phyloP scores from a whole-genome alignment of 2,329 filamentous ascomycete species.

The Clonostachys rhizophaga region DNA sequence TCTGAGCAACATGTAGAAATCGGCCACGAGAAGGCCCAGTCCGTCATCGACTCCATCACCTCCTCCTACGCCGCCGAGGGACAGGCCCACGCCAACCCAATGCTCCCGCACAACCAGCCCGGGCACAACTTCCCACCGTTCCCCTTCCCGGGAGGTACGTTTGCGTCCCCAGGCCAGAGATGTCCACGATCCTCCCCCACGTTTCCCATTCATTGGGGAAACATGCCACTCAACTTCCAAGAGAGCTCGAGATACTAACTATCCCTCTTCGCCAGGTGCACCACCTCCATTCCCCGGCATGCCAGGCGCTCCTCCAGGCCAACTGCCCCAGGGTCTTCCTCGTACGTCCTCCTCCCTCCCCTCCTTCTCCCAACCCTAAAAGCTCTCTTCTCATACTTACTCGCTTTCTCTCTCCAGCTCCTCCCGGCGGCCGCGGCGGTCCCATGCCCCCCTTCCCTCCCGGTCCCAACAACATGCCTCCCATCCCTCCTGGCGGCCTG shows the following conservation, averaged over 20 bases:
- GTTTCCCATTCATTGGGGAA: no score
- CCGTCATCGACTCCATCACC: conserved; percentile 96
- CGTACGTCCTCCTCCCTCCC: conserved; percentile 44
- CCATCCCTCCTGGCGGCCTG: conserved; percentile 11
- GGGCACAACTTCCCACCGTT: conserved; percentile 45
- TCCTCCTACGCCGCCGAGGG: conserved; percentile 93
- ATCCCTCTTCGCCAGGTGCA: conserved; percentile 21
- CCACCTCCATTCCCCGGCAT: conserved; percentile 57
- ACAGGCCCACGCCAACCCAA: conserved; percentile 79
- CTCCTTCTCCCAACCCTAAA: conserved; percentile 20
- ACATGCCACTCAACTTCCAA: no score
- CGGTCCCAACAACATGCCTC: conserved; percentile 6
- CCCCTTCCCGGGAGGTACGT: conserved; percentile 52
- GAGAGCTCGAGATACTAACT: no score
- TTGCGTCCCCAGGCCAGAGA: no score
- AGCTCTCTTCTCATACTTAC: conserved; percentile 36
- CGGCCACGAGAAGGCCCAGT: conserved; percentile 96
- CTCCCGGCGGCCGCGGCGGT: not conserved
- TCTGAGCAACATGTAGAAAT: conserved; percentile 39
- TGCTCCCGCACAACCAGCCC: conserved; percentile 68
- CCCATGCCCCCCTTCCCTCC: conserved; percentile 9
- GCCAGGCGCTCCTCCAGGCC: conserved; percentile 32
- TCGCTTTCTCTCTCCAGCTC: conserved; percentile 28
- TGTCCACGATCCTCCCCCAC: conserved; percentile 5
- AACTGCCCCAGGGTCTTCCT: conserved; percentile 36